Evolutionary conservation across 306 rosid species (phyloP), one percentile per base, ranked within the genome.

Genomic region (Cicer bijugum): DNA sequence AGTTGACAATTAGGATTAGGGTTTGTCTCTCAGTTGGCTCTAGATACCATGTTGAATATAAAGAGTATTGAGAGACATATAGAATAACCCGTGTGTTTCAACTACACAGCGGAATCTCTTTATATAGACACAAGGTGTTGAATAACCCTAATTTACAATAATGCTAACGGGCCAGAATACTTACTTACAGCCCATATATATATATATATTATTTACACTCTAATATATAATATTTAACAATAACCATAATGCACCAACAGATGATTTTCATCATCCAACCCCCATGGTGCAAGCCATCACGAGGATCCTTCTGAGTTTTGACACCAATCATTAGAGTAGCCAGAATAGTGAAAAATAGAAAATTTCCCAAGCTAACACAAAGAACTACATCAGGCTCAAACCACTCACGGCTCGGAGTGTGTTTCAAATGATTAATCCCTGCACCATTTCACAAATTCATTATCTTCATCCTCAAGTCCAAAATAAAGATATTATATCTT

Each of bases 251-350:
- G 75, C 61, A 90, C 99, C 99, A 95, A 82, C 90, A 87, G 65
- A 89, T 85, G 17, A 95, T 19, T 81, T 95, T 95, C 93, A 91
- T 83, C 99, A 95, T 95, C 99, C 99, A 95, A 71, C 99, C 99
- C 68, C 99, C 99, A 59, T 95, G 99, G 80, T 95, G 99, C 82
- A 95, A 28, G 64, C 75, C 51, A 85, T 95, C 99, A 73, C 99
- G 99, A 16, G 97, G 99, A 85, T 95, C 99, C 90, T 85, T 91
- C 80, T 95, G 99, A 75, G 47, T 91, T 79, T 87, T 95, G 14
- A 95, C 99, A 55, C 99, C 99, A 64, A 90, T 33, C 99, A 95
- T 95, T 47, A 90, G 10, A 77, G 89, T 46, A 12, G 99, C 86
- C 5, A 95, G 83, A 78, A 87, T 86, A 33, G 97, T 88, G 88